Evolutionary conservation across 371 early-diverging fungal genomes (phyloP), one percentile per base, ranked within the genome.

Genomic region (Mortierella sp.): DNA sequence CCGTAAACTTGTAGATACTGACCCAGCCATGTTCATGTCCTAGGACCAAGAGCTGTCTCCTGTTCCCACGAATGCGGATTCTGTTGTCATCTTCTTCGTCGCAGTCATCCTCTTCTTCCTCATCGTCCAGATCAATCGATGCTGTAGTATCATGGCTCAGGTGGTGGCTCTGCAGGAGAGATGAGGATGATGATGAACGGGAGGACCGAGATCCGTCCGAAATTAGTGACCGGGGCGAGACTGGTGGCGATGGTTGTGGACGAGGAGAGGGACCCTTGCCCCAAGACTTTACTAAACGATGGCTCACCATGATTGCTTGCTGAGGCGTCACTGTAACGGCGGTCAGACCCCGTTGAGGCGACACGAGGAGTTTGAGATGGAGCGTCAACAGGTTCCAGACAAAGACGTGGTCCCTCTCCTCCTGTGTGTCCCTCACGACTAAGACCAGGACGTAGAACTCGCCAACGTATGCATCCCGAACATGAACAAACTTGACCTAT

Each of bases 241-340:
- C 30, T 37, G 57, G 32, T 21, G 52, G 42, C 17, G 53, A 46
- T 53, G 61, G 43, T 19, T 28, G 42, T 31, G 46, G 46, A 50
- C 23, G 49, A 44, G 23, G 39, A 14, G 55, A 37, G 2, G 57
- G 67, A 47, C 53, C 46, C 51, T 46, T 68, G 56, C 78, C 70
- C 78, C 78, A 76, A 19, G 64, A 56, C 61, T 70, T 76, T 60
- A 76, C 70, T 65, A 76, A 70, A 76, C 78, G 78, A 76, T 76
- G 78, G 57, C 78, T 76, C 78, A 76, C 78, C 78, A 56, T 76
- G 57, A 70, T 57, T 64, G 66, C 78, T 58, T 76, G 70, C 61
- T 76, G 70, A 39, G 78, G 56, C 31, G 70, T 70, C 26, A 76
- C 78, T 24, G 66, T 70, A n/a, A 46, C 62, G 30, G 78, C 70